Conservation (phyloP, 495 filamentous ascomycete species). For the Penicillium macrosclerotiorum region DNA sequence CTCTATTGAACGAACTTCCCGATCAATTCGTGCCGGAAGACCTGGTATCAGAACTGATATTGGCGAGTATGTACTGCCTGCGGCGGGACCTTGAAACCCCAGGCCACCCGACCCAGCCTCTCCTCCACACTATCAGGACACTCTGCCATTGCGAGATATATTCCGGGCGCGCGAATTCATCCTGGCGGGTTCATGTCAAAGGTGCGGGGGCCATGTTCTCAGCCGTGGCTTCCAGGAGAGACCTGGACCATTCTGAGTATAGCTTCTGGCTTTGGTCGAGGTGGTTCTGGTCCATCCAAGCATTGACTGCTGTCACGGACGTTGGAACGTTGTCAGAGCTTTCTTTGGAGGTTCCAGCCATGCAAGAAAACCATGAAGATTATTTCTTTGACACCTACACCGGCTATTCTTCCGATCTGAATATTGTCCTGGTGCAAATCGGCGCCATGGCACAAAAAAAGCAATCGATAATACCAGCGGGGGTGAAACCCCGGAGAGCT, state of each 20-base stretch:
- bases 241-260: background rate
- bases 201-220: constrained; percentile 14
- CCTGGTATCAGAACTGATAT: constrained; percentile 3
- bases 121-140: constrained; percentile 16
- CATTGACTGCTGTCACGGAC: constrained; percentile 13
- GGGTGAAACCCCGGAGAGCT: too few species aligned
- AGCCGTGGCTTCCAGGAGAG: background rate
- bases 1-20: constrained; percentile 6
- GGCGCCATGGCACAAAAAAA: constrained; percentile 2
- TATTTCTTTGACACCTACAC: constrained; percentile 15
- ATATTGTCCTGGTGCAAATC: constrained; percentile 10
- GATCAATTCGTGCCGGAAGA: constrained; percentile 9
- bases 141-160: constrained; percentile 18
- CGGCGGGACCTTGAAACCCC: constrained; percentile 11
- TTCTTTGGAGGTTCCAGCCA: background rate
- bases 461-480: too few species aligned
- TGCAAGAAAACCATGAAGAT: background rate
- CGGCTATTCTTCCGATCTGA: constrained; percentile 17
- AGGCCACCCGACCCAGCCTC: constrained; percentile 3
- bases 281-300: constrained; percentile 17
- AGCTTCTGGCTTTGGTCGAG: constrained; percentile 16
- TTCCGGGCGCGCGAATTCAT: constrained; percentile 13
- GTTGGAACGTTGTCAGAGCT: background rate
- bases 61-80: constrained; percentile 8
- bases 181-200: constrained; percentile 16